phyloP scores from a whole-genome alignment of 2,329 filamentous ascomycete species.

The Fusarium azukiicola region DNA sequence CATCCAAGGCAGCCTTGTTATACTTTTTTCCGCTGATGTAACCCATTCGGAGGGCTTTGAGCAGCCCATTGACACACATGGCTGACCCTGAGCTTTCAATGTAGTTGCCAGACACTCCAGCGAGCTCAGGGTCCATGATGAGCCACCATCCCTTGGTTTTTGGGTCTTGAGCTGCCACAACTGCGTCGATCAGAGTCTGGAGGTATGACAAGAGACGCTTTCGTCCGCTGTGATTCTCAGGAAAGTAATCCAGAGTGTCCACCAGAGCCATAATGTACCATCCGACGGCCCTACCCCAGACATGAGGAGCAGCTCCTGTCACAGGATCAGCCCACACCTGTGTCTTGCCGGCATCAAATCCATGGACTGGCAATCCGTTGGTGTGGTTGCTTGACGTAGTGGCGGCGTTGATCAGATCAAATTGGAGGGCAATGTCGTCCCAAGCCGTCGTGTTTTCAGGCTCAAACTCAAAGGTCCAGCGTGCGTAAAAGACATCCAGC shows the following conservation, averaged over 20 bases:
- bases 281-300: slow-evolving; percentile 47
- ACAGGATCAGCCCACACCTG: slow-evolving; percentile 46
- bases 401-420: slow-evolving; percentile 37
- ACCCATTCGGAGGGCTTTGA: slow-evolving; percentile 35
- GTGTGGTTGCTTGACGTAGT: slow-evolving; percentile 31
- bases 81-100: slow-evolving; percentile 41
- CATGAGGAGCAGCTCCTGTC: slow-evolving; percentile 44
- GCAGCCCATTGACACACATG: slow-evolving; percentile 39
- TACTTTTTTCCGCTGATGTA: slow-evolving; percentile 36
- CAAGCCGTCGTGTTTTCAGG: slow-evolving; percentile 43
- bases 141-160: slow-evolving; percentile 40
- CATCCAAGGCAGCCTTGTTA: slow-evolving; percentile 30
- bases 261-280: slow-evolving; percentile 49
- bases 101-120: slow-evolving; percentile 33
- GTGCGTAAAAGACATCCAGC: slow-evolving; percentile 47
- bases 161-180: slow-evolving; percentile 41
- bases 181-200: slow-evolving; percentile 30
- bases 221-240: slow-evolving; percentile 35
- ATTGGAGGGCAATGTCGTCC: slow-evolving; percentile 47
- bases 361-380: slow-evolving; percentile 41
- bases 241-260: slow-evolving; percentile 45
- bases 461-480: slow-evolving; percentile 46
- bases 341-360: slow-evolving; percentile 42
- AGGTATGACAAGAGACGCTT: slow-evolving; percentile 39
- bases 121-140: slow-evolving; percentile 37